A percentile compares a stretch with the other conserved stretches of the same genome.
Conservation (phyloP, 176 grass and related monocot genomes). For the Thinopyrum elongatum region DNA sequence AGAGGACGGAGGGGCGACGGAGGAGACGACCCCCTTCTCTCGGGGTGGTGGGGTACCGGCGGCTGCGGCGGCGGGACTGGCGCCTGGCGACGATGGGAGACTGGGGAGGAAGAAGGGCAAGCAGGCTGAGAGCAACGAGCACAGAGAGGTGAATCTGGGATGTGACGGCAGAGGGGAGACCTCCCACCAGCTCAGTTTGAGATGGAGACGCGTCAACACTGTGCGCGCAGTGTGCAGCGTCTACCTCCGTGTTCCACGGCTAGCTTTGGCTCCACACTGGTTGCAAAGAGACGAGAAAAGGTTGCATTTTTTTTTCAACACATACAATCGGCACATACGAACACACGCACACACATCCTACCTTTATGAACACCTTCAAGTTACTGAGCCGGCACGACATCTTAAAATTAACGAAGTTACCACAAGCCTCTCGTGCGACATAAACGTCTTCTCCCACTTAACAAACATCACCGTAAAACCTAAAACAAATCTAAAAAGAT, state of each 20-base stretch:
- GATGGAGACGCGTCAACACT: neutral
- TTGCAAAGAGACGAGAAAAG: neutral
- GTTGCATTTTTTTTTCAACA: neutral
- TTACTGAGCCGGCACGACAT: no score
- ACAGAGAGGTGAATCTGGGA: slow-evolving; percentile 10
- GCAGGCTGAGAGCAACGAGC: neutral
- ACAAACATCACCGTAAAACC: no score
- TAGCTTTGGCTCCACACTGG: neutral
- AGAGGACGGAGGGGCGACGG: neutral
- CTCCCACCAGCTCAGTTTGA: neutral
- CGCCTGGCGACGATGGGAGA: neutral
- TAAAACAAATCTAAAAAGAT: no score
- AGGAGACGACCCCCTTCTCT: neutral
- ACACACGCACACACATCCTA: rapidly evolving
- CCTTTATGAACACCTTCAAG: no score
- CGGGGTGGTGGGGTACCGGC: neutral
- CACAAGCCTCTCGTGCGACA: no score
- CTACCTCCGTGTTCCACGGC: neutral
- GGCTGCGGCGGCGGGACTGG: neutral
- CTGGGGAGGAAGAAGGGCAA: neutral
- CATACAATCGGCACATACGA: no score
- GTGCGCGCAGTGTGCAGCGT: neutral
- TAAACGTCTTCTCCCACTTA: rapidly evolving
- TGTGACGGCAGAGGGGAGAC: neutral
- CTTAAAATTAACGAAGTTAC: no score